These are phyloP conservation scores for Erysimum cheiri DNA, from an alignment of 441 rosid genomes.

Conservation along the genomic window DNA sequence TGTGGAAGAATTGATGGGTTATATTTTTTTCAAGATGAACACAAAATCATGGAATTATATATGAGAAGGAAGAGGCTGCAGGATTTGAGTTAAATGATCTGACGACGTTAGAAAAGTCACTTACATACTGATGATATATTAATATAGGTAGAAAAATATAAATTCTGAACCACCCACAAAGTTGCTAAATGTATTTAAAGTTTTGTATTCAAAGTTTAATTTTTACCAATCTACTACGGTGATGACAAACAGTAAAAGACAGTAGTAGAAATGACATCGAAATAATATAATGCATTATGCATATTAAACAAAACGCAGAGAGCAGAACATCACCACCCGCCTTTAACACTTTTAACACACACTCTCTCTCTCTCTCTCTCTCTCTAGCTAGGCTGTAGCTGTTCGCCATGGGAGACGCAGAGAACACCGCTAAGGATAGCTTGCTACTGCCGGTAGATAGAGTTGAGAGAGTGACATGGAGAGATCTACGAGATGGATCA, in stretches of 20 bases:
- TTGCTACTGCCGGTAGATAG: slow-evolving; percentile 15
- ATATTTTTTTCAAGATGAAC: neutral
- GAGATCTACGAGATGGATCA: slow-evolving; percentile 36
- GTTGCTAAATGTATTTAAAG: neutral
- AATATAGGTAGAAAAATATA: neutral
- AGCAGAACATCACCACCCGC: neutral
- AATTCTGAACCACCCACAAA: slow-evolving; percentile 20
- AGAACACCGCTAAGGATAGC: slow-evolving; percentile 2
- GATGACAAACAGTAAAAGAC: neutral
- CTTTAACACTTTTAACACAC: neutral
- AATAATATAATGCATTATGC: neutral
- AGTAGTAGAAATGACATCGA: neutral
- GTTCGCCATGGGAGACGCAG: slow-evolving; percentile 31
- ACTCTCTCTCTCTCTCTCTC: slow-evolving; percentile 1
- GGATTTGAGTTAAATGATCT: too few relatives aligned
- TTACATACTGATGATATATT: too few relatives aligned
- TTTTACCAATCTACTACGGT: too few relatives aligned
- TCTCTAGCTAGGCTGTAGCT: neutral
- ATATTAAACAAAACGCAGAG: neutral
- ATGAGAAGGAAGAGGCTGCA: too few relatives aligned
- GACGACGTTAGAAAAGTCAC: neutral
- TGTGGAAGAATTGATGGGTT: neutral
- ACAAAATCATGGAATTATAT: neutral
- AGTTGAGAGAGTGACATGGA: slow-evolving; percentile 37
- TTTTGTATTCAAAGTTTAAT: too few relatives aligned